phyloP scores from a whole-genome alignment of 2,329 filamentous ascomycete genomes.

The Beauveria caledonica region DNA sequence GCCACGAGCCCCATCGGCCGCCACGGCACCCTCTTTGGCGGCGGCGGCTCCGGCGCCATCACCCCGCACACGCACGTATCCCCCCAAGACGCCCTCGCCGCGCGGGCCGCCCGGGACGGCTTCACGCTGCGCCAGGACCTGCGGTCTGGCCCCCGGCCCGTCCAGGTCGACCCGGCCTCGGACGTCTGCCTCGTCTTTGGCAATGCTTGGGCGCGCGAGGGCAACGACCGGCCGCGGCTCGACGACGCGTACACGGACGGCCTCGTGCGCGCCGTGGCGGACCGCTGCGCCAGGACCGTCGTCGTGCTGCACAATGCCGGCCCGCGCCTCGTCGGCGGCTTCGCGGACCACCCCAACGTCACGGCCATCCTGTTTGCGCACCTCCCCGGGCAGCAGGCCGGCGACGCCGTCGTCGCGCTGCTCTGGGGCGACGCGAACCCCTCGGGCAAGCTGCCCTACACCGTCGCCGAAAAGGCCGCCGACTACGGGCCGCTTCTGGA shows the following conservation, averaged over 20 bases:
- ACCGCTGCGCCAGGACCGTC: constrained; percentile 52
- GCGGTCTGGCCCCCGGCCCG: constrained; percentile 34
- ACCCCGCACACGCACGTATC: constrained; percentile 40
- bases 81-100: constrained; percentile 46
- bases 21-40: constrained; percentile 29
- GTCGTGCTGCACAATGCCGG: constrained; percentile 60
- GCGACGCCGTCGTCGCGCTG: constrained; percentile 44
- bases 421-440: constrained; percentile 49
- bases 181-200: constrained; percentile 63
- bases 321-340: constrained; percentile 50
- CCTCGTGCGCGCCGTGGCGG: constrained; percentile 49
- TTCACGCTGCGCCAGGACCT: constrained; percentile 56
- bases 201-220: constrained; percentile 66
- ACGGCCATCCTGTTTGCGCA: constrained; percentile 57
- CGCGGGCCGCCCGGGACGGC: constrained; percentile 44
- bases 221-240: constrained; percentile 52
- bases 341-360: constrained; percentile 55
- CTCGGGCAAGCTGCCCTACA: constrained; percentile 54
- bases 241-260: constrained; percentile 58
- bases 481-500: constrained; percentile 45
- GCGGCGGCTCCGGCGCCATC: constrained; percentile 41
- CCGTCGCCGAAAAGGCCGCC: constrained; percentile 44
- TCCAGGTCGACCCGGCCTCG: constrained; percentile 35
- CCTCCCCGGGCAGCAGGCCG: constrained; percentile 55
- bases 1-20: constrained; percentile 34